Evolutionary conservation across 129 eudicot species (phyloP), one percentile per base, ranked within the genome.

Genomic region (Ambrosia artemisiifolia): DNA sequence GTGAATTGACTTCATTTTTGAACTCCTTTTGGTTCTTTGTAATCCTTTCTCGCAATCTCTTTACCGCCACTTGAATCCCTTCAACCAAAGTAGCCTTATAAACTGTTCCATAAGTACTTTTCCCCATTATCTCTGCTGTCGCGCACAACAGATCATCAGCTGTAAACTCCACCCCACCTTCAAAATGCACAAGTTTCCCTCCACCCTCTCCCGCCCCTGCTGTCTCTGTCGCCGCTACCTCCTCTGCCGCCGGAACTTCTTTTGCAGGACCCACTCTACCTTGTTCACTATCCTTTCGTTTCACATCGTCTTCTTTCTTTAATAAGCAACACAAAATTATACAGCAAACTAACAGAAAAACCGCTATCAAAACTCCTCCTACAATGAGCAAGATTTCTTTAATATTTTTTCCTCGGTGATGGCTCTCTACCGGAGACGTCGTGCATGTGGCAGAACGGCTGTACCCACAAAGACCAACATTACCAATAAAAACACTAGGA

Each of bases 111-210:
- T 88, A 91, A 62, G 95, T 91, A 78, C 97, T 91, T 66, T 91
- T 91, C 11, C 97, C 95, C 92, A 91, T 85, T 24, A 91, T 85
- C 81, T 91, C 97, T 11, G 97, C 95, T 14, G 97, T 91, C 3
- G 97, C 97, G 80, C 97, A 91, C 76, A 91, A 54, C 61, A 91
- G 88, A 74, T 91, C 97, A 80, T 91, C 97, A 35, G 97, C 92
- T 13, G 92, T 82, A 38, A 91, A 91, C 53, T 79, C 87, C 85
- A 82, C 63, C 17, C 95, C 95, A 55, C 97, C 97, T 70, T 88
- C 95, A 66, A 91, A 91, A 72, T 91, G 95, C 5, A 91, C 95
- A 17, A 91, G 87, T 77, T 88, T 91, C 44, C 97, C 95, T 18
- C 97, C 97, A 5, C 88, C 81, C 18, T 91, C 97, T 36, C 92